Evolutionary conservation across 2,329 filamentous ascomycete species (phyloP).

Genomic region (Trichothecium roseum): DNA sequence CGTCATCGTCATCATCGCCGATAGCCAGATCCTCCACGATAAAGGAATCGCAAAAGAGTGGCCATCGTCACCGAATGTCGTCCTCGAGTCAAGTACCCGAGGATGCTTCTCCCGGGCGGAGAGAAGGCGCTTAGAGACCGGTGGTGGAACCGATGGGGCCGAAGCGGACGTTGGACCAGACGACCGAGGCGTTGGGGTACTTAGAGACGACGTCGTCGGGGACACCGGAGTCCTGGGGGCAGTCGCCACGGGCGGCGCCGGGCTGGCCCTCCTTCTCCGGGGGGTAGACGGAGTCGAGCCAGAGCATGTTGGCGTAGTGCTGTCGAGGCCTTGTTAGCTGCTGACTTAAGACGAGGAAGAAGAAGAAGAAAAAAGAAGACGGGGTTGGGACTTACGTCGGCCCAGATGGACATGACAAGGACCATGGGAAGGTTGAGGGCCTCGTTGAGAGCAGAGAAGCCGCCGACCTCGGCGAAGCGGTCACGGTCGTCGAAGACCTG

Average conservation of each 20-base stretch:
- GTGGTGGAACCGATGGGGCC: conserved; percentile 26
- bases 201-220: conserved; percentile 12
- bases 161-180: conserved; percentile 37
- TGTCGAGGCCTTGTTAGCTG: conserved; percentile 3
- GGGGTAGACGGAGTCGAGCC: conserved; percentile 56
- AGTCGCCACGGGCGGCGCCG: conserved; percentile 13
- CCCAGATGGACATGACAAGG: conserved; percentile 50
- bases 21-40: too few species aligned
- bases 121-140: neutral
- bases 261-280: conserved; percentile 13
- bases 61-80: too few species aligned
- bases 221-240: conserved; percentile 13
- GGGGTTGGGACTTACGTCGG: conserved; percentile 20
- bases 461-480: conserved; percentile 43
- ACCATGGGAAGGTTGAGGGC: conserved; percentile 51
- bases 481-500: conserved; percentile 34
- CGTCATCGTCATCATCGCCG: too few species aligned
- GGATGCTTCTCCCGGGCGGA: too few species aligned
- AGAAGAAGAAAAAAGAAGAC: too few species aligned
- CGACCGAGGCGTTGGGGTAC: conserved; percentile 19
- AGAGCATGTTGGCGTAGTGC: conserved; percentile 54
- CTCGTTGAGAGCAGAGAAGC: conserved; percentile 41
- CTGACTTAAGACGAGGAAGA: neutral
- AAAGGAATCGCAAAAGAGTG: too few species aligned
- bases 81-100: too few species aligned